A percentile compares a stretch with the other conserved stretches of the same genome.
These are phyloP conservation scores for Purpureocillium lavendulum DNA, from an alignment of 2,329 filamentous ascomycete genomes.

Conservation along the genomic window DNA sequence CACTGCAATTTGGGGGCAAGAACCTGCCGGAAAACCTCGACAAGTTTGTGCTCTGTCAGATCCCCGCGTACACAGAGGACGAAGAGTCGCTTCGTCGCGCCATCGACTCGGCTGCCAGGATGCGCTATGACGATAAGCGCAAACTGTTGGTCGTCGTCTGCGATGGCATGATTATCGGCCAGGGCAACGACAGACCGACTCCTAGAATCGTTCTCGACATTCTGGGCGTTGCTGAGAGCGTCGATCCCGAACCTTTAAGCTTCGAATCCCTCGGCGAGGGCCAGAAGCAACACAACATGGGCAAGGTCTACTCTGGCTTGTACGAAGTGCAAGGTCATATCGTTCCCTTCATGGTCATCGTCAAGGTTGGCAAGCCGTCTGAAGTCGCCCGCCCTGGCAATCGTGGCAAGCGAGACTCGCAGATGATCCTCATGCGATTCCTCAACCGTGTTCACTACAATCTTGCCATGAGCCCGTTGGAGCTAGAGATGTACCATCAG, in stretches of 20 bases:
- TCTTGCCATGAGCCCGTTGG: slow-evolving; percentile 87
- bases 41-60: slow-evolving; percentile 97
- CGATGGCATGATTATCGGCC: slow-evolving; percentile 98
- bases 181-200: slow-evolving; percentile 93
- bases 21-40: slow-evolving; percentile 92
- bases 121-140: slow-evolving; percentile 97
- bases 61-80: slow-evolving; percentile 96
- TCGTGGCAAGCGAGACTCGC: slow-evolving; percentile 97
- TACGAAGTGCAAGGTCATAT: slow-evolving; percentile 98
- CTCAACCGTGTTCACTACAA: slow-evolving; percentile 99
- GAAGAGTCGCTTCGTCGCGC: slow-evolving; percentile 95
- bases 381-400: slow-evolving; percentile 93
- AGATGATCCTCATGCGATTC: slow-evolving; percentile 98
- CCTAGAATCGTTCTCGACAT: slow-evolving; percentile 96
- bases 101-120: slow-evolving; percentile 89
- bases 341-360: slow-evolving; percentile 91
- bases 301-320: slow-evolving; percentile 93
- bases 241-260: slow-evolving; percentile 91
- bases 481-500: slow-evolving; percentile 97
- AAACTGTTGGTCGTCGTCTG: slow-evolving; percentile 90
- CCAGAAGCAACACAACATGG: slow-evolving; percentile 98
- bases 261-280: slow-evolving; percentile 96
- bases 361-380: slow-evolving; percentile 96
- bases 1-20: slow-evolving; percentile 86
- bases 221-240: slow-evolving; percentile 83